phyloP scores from a whole-genome alignment of 345 rosid genomes.

The Barbarea vulgaris region DNA sequence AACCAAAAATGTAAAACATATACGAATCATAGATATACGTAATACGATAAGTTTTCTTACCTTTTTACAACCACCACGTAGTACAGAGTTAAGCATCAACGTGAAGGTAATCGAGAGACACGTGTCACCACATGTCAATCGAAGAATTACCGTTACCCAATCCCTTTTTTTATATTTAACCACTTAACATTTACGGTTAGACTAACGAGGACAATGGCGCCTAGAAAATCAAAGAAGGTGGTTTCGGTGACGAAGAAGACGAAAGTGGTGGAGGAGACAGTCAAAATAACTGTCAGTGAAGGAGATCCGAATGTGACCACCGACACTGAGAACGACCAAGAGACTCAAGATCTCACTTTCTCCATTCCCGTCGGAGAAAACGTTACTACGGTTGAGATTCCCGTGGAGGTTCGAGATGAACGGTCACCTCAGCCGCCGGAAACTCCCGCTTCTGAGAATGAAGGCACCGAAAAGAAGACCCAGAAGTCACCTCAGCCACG shows the following conservation, averaged over 20 bases:
- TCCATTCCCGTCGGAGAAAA: conserved; percentile 30
- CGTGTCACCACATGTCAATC: conserved; percentile 37
- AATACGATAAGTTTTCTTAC: conserved; percentile 2
- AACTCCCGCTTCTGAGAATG: conserved; percentile 23
- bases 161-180: conserved; percentile 11
- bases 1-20: not conserved
- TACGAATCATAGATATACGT: not conserved
- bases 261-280: conserved; percentile 32
- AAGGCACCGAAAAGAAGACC: not conserved
- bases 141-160: conserved; percentile 18
- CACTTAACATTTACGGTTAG: conserved; percentile 25
- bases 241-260: conserved; percentile 42
- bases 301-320: conserved; percentile 17
- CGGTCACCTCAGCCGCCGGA: conserved; percentile 31
- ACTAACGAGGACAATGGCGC: conserved; percentile 24
- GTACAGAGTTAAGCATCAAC: conserved; percentile 20
- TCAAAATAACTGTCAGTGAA: conserved; percentile 27
- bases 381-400: conserved; percentile 29
- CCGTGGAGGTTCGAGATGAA: conserved; percentile 14
- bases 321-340: conserved; percentile 14
- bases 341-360: conserved; percentile 25
- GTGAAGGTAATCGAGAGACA: not conserved
- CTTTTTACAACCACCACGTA: conserved; percentile 30
- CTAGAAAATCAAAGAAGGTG: conserved; percentile 31
- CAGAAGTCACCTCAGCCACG: not conserved